phyloP scores from a whole-genome alignment of 169 alveolate genomes.

The Plasmodium relictum region DNA sequence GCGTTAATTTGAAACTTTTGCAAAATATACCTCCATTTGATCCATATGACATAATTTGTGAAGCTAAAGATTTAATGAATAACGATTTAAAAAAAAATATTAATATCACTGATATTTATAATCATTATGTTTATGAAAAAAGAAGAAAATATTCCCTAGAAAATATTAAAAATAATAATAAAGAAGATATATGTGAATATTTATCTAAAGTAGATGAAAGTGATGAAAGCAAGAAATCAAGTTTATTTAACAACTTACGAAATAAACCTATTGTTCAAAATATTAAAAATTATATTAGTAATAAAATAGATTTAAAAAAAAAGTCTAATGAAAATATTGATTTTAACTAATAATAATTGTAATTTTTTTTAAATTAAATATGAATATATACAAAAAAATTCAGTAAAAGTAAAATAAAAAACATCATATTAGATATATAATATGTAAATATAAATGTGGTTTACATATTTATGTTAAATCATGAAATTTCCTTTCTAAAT shows the following conservation, averaged over 20 bases:
- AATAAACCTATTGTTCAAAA: constrained; percentile 62
- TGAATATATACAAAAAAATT: too few species aligned
- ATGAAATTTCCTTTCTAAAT: too few species aligned
- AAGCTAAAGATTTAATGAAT: constrained; percentile 67
- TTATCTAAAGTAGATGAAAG: constrained; percentile 3
- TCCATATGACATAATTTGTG: constrained; percentile 70
- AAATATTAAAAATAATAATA: constrained; percentile 23
- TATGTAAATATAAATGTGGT: too few species aligned
- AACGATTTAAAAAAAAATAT: constrained; percentile 33
- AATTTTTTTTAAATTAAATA: too few species aligned
- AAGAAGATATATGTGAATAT: constrained; percentile 13
- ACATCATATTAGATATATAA: too few species aligned
- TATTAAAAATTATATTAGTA: constrained; percentile 65
- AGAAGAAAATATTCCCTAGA: constrained; percentile 41
- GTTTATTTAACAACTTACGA: constrained; percentile 11
- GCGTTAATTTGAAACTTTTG: constrained; percentile 69
- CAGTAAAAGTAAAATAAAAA: too few species aligned
- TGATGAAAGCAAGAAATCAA: constrained; percentile 8
- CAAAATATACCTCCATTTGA: constrained; percentile 78
- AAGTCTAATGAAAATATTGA: constrained; percentile 3
- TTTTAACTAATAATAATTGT: not conserved
- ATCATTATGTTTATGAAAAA: constrained; percentile 40
- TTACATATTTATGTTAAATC: too few species aligned
- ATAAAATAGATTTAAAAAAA: constrained; percentile 49
- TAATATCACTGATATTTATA: constrained; percentile 53